phyloP scores from a whole-genome alignment of 306 rosid species.

The Glycyrrhiza uralensis region DNA sequence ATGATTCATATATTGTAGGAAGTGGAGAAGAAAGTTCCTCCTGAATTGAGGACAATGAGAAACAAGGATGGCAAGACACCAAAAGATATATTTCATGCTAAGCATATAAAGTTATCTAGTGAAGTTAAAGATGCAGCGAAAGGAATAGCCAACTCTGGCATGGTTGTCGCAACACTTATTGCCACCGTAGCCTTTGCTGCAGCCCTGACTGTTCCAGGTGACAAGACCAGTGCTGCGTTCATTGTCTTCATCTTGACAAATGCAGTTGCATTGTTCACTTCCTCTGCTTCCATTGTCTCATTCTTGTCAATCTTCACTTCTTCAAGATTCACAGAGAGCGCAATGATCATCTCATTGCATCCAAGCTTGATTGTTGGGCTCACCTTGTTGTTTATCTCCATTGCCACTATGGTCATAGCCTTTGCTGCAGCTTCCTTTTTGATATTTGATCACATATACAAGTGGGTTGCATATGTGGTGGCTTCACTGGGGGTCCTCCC shows the following conservation, averaged over 20 bases:
- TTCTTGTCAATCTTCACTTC: neutral
- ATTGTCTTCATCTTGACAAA: conserved; percentile 3
- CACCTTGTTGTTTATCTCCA: neutral
- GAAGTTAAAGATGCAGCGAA: neutral
- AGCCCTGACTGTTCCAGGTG: neutral
- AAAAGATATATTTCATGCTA: neutral
- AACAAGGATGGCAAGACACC: neutral
- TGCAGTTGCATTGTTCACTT: neutral
- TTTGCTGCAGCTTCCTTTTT: conserved; percentile 7
- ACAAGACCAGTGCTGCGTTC: neutral
- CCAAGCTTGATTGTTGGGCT: neutral
- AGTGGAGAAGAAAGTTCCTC: neutral
- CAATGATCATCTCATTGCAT: neutral
- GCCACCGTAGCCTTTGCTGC: neutral
- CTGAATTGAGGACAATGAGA: neutral
- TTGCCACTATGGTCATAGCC: neutral
- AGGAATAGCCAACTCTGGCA: neutral
- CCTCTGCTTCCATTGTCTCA: neutral
- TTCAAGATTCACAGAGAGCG: neutral
- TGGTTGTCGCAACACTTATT: conserved; percentile 21
- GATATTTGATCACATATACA: neutral
- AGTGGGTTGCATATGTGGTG: conserved; percentile 4
- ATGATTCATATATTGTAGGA: neutral
- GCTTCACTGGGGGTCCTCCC: neutral
- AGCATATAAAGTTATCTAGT: neutral